A percentile compares a stretch with the other conserved stretches of the same genome.
These are phyloP conservation scores for Phlebopus sp. DNA, from an alignment of 1,284 basidiomycete genomes.

Conservation along the genomic window DNA sequence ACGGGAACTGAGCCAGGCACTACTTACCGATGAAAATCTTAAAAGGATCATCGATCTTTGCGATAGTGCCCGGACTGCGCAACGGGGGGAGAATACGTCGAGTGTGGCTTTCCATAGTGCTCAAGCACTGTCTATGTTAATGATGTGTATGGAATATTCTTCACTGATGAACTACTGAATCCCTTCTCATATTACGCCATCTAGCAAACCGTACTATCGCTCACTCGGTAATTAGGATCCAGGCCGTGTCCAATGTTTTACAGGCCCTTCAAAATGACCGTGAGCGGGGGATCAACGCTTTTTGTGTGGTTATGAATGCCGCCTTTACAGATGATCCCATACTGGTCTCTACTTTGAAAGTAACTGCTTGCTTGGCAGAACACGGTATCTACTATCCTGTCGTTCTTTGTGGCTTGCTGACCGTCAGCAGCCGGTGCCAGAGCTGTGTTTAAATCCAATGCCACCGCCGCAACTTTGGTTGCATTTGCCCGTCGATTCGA, in stretches of 20 bases:
- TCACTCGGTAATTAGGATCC: conserved; percentile 13
- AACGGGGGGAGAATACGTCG: conserved; percentile 18
- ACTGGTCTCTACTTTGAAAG: conserved; percentile 21
- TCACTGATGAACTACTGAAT: not conserved
- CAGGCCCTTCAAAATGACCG: conserved; percentile 18
- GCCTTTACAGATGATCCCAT: conserved; percentile 14
- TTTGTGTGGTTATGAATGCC: conserved; percentile 2
- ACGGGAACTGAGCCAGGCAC: conserved; percentile 9
- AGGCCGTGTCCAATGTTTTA: conserved; percentile 19
- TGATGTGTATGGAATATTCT: conserved; percentile 16
- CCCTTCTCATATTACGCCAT: not conserved
- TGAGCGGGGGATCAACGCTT: conserved; percentile 2
- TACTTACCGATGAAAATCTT: conserved; percentile 24
- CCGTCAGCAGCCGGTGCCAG: conserved; percentile 7
- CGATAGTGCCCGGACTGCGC: conserved; percentile 9
- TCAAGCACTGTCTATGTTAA: conserved; percentile 26
- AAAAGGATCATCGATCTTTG: conserved; percentile 18
- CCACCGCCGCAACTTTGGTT: conserved; percentile 16
- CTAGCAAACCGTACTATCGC: conserved; percentile 17
- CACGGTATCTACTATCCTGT: conserved; percentile 12
- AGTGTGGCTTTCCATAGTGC: conserved; percentile 26
- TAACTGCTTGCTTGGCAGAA: conserved; percentile 20
- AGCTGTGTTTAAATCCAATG: conserved; percentile 6
- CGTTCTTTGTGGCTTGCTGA: not conserved
- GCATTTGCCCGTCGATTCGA: conserved; percentile 21